These are phyloP conservation scores for Penicillium sclerotigenum DNA, from an alignment of 2,329 filamentous ascomycete genomes.

Conservation along the genomic window DNA sequence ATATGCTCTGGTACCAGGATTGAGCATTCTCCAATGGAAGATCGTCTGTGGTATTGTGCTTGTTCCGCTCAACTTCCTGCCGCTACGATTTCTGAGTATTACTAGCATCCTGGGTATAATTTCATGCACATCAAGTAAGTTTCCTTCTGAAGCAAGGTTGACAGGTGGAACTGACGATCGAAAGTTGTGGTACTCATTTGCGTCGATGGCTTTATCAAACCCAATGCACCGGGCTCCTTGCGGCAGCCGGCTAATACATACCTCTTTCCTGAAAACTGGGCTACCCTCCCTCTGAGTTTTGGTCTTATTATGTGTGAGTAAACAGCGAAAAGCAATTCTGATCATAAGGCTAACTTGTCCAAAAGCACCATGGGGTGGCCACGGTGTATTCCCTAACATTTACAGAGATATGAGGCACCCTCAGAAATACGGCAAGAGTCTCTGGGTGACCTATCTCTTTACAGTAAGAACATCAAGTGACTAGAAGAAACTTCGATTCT, in stretches of 20 bases:
- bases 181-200: conserved; percentile 80
- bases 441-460: conserved; percentile 79
- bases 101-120: conserved; percentile 92
- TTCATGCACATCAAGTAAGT: conserved; percentile 81
- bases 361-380: conserved; percentile 64
- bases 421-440: conserved; percentile 70
- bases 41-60: conserved; percentile 74
- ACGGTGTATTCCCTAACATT: conserved; percentile 79
- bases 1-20: conserved; percentile 69
- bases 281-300: conserved; percentile 80
- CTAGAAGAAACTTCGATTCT: conserved; percentile 5
- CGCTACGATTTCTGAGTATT: conserved; percentile 78
- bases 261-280: conserved; percentile 81
- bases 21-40: conserved; percentile 75
- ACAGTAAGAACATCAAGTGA: conserved; percentile 56
- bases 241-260: conserved; percentile 75
- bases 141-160: too few species aligned
- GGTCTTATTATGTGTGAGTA: conserved; percentile 75
- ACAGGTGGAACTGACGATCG: conserved; percentile 26
- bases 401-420: conserved; percentile 77
- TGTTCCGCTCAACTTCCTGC: conserved; percentile 78
- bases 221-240: conserved; percentile 74
- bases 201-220: conserved; percentile 81
- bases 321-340: not conserved
- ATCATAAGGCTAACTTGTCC: not conserved